Evolutionary conservation across 2,329 filamentous ascomycete species (phyloP).

Genomic region (Trichoderma harzianum): DNA sequence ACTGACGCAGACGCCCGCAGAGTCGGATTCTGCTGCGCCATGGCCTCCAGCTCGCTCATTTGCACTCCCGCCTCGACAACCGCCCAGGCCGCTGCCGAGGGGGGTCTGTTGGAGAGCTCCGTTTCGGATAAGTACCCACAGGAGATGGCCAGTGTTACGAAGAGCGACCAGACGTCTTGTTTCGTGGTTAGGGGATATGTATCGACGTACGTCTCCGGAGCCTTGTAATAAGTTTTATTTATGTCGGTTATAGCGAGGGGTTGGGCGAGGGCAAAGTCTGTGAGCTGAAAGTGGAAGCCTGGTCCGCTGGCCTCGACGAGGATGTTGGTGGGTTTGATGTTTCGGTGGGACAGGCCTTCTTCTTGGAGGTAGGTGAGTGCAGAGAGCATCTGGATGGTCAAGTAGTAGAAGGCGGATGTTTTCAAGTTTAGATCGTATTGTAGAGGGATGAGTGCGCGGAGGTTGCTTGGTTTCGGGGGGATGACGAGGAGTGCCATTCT

Average conservation of each 20-base stretch:
- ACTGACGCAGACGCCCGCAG: not conserved
- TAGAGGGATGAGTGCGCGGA: not conserved
- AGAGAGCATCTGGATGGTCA: not conserved
- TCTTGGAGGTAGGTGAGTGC: not conserved
- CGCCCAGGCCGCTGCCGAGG: too few species aligned
- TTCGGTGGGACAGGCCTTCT: not conserved
- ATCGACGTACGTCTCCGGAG: not conserved
- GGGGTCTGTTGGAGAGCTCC: not conserved
- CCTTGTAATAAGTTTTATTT: not conserved
- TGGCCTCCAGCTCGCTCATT: not conserved
- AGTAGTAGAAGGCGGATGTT: not conserved
- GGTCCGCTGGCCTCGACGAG: not conserved
- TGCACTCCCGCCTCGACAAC: not conserved
- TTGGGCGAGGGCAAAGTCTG: not conserved
- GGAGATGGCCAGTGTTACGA: not conserved
- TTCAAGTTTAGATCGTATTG: not conserved
- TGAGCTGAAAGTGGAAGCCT: not conserved
- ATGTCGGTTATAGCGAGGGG: not conserved
- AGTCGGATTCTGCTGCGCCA: not conserved
- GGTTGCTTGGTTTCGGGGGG: not conserved
- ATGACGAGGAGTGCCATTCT: not conserved
- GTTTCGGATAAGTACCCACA: not conserved
- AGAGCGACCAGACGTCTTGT: constrained; percentile 5
- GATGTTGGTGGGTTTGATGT: constrained; percentile 2
- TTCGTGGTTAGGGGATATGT: not conserved